These are phyloP conservation scores for Cornus controversa DNA, from an alignment of 148 eudicot genomes.

Conservation along the genomic window DNA sequence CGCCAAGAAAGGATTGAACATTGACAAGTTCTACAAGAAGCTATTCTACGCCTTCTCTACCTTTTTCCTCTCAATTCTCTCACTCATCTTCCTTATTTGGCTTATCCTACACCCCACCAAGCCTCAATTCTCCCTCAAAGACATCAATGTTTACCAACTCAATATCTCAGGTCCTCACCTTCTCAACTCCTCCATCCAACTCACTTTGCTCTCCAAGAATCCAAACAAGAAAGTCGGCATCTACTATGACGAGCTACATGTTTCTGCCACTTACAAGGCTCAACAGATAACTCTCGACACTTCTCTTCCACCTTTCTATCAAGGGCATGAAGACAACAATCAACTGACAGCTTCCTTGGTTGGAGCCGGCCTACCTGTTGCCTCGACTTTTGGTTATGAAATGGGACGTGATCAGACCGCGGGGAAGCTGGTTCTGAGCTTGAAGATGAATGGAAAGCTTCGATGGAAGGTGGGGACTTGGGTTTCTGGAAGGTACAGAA, in stretches of 20 bases:
- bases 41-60: conserved; percentile 55
- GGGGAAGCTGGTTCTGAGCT: conserved; percentile 45
- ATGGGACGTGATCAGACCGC: conserved; percentile 50
- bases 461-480: conserved; percentile 86
- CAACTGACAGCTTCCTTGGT: conserved; percentile 46
- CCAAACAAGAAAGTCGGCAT: conserved; percentile 77
- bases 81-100: conserved; percentile 63
- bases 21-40: conserved; percentile 55
- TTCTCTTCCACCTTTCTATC: conserved; percentile 67
- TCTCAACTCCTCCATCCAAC: conserved; percentile 69
- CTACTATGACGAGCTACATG: conserved; percentile 62
- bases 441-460: conserved; percentile 58
- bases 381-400: conserved; percentile 63
- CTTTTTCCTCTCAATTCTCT: conserved; percentile 47
- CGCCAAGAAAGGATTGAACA: conserved; percentile 51
- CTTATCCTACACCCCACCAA: conserved; percentile 75
- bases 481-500: conserved; percentile 68
- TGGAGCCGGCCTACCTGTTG: conserved; percentile 49
- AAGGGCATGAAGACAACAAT: conserved; percentile 61
- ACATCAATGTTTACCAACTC: conserved; percentile 60
- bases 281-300: conserved; percentile 58
- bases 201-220: conserved; percentile 62
- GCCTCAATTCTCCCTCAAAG: conserved; percentile 65
- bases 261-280: conserved; percentile 69
- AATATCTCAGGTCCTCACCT: conserved; percentile 55